Evolutionary conservation across 108 stramenopile species (phyloP).

Genomic region (Aureococcus anophagefferens): DNA sequence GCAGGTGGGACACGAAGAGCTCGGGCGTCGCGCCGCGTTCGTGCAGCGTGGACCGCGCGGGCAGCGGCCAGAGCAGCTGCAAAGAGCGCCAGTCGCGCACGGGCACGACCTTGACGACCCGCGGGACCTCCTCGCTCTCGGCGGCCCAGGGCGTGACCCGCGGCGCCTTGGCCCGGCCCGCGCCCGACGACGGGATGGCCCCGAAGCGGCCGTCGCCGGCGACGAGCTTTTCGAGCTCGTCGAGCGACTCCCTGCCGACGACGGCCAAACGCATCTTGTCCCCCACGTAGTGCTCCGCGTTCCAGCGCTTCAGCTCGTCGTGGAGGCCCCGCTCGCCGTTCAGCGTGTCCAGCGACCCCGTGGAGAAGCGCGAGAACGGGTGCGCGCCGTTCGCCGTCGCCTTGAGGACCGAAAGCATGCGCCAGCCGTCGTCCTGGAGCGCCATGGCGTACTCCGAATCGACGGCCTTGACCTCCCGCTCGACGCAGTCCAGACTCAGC

Average conservation of each 20-base stretch:
- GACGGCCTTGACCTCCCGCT: slow-evolving; percentile 84
- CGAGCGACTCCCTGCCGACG: slow-evolving; percentile 64
- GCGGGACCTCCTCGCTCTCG: slow-evolving; percentile 11
- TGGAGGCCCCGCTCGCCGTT: slow-evolving; percentile 38
- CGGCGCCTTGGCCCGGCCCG: background rate
- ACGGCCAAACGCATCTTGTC: slow-evolving; percentile 77
- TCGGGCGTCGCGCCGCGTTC: slow-evolving; percentile 44
- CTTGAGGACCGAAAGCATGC: slow-evolving; percentile 70
- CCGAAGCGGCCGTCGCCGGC: slow-evolving; percentile 54
- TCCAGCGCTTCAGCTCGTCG: slow-evolving; percentile 44
- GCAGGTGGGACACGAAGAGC: slow-evolving; percentile 74
- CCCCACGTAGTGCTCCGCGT: slow-evolving; percentile 61
- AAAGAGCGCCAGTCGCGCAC: slow-evolving; percentile 67
- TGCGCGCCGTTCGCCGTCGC: slow-evolving; percentile 44
- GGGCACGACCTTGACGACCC: slow-evolving; percentile 66
- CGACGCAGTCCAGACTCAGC: slow-evolving; percentile 70
- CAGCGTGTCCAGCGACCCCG: slow-evolving; percentile 85
- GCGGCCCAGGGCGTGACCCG: background rate
- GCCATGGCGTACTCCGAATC: slow-evolving; percentile 91
- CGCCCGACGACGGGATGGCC: slow-evolving; percentile 32
- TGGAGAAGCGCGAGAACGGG: slow-evolving; percentile 72
- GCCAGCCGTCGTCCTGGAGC: slow-evolving; percentile 81
- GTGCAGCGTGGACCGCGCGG: slow-evolving; percentile 40
- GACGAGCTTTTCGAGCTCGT: slow-evolving; percentile 60
- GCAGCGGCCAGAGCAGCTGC: slow-evolving; percentile 75